Conservation (phyloP, 129 eudicot species). For the Scalesia atractyloides region DNA sequence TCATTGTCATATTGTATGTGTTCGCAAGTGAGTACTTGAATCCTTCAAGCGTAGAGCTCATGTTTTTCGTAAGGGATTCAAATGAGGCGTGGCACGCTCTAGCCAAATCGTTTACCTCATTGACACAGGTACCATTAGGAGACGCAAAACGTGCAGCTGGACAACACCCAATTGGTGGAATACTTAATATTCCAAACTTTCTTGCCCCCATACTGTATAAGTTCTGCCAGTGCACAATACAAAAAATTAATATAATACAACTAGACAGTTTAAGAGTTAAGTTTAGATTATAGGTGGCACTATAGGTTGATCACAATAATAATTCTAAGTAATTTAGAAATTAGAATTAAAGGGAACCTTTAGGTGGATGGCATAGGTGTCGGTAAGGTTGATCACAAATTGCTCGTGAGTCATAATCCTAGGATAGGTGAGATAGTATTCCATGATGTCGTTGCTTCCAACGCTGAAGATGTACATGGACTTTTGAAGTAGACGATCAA, state of each 20-base stretch:
- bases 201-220: constrained; percentile 49
- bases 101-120: constrained; percentile 33
- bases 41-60: constrained; percentile 34
- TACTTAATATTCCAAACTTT: constrained; percentile 43
- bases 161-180: constrained; percentile 49
- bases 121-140: constrained; percentile 29
- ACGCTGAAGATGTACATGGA: constrained; percentile 49
- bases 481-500: constrained; percentile 25
- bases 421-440: constrained; percentile 1
- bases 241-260: neutral
- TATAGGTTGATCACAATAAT: neutral
- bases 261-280: neutral
- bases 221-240: constrained; percentile 36
- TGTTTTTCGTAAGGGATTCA: constrained; percentile 22
- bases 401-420: constrained; percentile 2
- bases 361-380: constrained; percentile 39
- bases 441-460: constrained; percentile 58
- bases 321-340: neutral
- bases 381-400: constrained; percentile 32
- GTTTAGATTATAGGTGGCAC: neutral
- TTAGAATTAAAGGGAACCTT: constrained; percentile 32
- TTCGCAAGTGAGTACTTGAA: constrained; percentile 47
- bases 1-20: constrained; percentile 43
- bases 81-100: constrained; percentile 30
- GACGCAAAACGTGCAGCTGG: constrained; percentile 32